phyloP scores from a whole-genome alignment of 2,329 filamentous ascomycete species.

The Penicillium sp. region DNA sequence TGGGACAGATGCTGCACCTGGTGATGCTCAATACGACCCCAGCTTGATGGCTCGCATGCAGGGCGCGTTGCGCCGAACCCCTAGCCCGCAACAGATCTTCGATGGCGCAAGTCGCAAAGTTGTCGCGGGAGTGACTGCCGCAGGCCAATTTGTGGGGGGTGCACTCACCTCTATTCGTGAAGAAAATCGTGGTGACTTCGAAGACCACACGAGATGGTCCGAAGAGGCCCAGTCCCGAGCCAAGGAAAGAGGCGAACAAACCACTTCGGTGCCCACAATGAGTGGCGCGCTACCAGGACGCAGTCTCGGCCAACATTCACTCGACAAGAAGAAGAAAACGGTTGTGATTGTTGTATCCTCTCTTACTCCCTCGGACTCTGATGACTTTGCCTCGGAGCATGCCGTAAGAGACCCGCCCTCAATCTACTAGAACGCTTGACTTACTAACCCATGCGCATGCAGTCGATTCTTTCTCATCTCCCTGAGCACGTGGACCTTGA shows the following conservation, averaged over 20 bases:
- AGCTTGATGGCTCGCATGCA: conserved; percentile 76
- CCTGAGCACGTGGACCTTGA: conserved; percentile 73
- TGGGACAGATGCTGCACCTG: conserved; percentile 30
- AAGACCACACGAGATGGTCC: conserved; percentile 87
- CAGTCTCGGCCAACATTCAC: conserved; percentile 29
- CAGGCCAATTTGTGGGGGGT: conserved; percentile 77
- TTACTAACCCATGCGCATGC: conserved; percentile 11
- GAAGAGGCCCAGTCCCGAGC: conserved; percentile 77
- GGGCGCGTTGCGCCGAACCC: conserved; percentile 75
- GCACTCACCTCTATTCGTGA: conserved; percentile 81
- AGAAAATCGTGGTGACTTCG: conserved; percentile 76
- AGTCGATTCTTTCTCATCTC: conserved; percentile 88
- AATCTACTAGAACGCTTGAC: not conserved
- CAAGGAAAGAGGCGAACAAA: conserved; percentile 32
- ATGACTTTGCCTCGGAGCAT: conserved; percentile 67
- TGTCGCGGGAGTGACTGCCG: conserved; percentile 77
- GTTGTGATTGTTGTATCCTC: conserved; percentile 90
- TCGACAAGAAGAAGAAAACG: conserved; percentile 63
- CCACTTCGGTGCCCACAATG: conserved; percentile 23
- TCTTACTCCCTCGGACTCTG: conserved; percentile 57
- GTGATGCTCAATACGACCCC: conserved; percentile 46
- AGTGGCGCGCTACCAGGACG: conserved; percentile 33
- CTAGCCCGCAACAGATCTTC: conserved; percentile 85
- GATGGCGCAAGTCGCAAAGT: conserved; percentile 80
- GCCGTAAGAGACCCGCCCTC: conserved; percentile 61